Evolutionary conservation across 2,329 filamentous ascomycete species (phyloP).

Genomic region (Colletotrichum sp.): DNA sequence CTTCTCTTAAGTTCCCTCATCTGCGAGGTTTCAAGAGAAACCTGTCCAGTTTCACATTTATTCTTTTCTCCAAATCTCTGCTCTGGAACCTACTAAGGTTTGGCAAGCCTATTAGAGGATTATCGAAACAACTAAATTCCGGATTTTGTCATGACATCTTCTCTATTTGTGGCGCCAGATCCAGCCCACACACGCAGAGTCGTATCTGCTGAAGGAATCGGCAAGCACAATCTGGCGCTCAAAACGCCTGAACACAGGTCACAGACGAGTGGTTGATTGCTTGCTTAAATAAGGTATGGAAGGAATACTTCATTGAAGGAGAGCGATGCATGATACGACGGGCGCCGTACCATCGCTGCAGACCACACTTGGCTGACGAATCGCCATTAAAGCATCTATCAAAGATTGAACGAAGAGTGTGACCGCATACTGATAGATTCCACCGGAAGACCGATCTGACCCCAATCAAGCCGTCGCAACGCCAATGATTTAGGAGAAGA

Average conservation of each 20-base stretch:
- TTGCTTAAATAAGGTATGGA: too few species aligned
- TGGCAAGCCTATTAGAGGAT: too few species aligned
- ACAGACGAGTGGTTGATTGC: not conserved
- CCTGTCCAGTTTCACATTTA: too few species aligned
- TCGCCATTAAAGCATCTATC: not conserved
- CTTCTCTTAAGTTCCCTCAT: not conserved
- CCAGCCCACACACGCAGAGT: too few species aligned
- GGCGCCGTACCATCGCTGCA: not conserved
- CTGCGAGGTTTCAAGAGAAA: too few species aligned
- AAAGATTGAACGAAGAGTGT: not conserved
- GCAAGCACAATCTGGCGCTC: not conserved
- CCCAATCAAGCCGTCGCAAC: not conserved
- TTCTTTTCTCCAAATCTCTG: too few species aligned
- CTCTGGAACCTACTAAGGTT: fast-evolving
- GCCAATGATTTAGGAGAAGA: not conserved
- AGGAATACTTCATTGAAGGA: not conserved
- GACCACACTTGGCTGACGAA: not conserved
- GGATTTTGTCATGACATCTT: too few species aligned
- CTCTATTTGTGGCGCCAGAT: too few species aligned
- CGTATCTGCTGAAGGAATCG: not conserved
- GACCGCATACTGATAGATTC: not conserved
- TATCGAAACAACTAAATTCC: too few species aligned
- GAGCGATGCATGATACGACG: not conserved
- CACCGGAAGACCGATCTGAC: not conserved
- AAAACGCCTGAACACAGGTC: not conserved